A percentile compares a stretch with the other conserved stretches of the same genome.
phyloP scores from a whole-genome alignment of 495 filamentous ascomycete species.

The Podospora bellae-mahoneyi region DNA sequence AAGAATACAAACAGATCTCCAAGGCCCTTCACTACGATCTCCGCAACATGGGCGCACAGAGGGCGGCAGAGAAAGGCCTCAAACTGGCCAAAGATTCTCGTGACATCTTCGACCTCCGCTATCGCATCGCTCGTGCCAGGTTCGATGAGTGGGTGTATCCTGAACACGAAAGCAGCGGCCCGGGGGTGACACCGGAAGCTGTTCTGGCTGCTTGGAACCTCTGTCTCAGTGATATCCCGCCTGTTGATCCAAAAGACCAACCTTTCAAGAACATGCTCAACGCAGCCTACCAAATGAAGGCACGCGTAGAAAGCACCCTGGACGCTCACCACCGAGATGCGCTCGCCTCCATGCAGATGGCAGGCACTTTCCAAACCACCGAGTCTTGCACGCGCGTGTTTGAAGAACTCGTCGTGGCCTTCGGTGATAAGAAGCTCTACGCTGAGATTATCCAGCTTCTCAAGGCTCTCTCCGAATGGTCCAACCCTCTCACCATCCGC shows the following conservation, averaged over 20 bases:
- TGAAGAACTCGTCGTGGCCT: constrained; percentile 8
- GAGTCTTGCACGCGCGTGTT: constrained; percentile 8
- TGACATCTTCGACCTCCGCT: constrained; percentile 11
- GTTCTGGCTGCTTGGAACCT: not conserved
- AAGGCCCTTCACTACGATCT: constrained; percentile 9
- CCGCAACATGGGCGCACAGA: constrained; percentile 6
- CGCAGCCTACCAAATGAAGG: constrained; percentile 9
- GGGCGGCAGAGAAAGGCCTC: constrained; percentile 4
- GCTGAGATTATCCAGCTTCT: constrained; percentile 6
- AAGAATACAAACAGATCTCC: constrained; percentile 7
- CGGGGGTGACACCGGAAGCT: not conserved
- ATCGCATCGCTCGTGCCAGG: constrained; percentile 5
- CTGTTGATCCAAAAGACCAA: not conserved
- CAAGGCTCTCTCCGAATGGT: not conserved
- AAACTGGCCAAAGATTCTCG: constrained; percentile 2
- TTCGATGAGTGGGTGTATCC: constrained; percentile 10
- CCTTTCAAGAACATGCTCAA: constrained; percentile 7
- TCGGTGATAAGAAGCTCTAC: not conserved
- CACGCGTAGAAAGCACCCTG: constrained; percentile 7
- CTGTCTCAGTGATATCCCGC: constrained; percentile 4
- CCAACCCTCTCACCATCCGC: not conserved
- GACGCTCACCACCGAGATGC: constrained; percentile 2
- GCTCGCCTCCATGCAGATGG: constrained; percentile 2
- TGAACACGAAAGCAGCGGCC: not conserved
- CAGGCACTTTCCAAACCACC: not conserved